Evolutionary conservation across 164 flowering plant genomes (phyloP).

Genomic region (Cinnamomum chago): DNA sequence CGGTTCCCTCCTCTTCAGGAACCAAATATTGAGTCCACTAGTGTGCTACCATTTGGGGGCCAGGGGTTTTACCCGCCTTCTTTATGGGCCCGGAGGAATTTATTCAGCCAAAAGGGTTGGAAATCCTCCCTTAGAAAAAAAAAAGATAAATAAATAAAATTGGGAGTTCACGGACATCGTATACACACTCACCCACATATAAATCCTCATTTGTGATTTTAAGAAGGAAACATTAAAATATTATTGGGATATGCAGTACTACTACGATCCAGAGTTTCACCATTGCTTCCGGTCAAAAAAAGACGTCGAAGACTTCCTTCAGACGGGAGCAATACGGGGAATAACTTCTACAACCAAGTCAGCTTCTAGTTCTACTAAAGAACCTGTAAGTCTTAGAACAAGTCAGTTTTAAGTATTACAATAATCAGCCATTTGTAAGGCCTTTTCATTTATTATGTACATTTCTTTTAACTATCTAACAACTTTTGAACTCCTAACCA

Average conservation of each 20-base stretch:
- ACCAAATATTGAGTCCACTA: too few relatives aligned
- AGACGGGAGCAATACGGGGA: neutral
- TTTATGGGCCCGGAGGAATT: fast-evolving
- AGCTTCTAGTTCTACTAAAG: neutral
- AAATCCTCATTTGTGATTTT: too few relatives aligned
- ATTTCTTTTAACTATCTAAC: neutral
- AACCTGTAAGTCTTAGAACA: neutral
- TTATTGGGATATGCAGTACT: neutral
- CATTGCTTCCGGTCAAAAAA: neutral
- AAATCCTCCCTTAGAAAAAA: too few relatives aligned
- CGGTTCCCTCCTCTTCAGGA: too few relatives aligned
- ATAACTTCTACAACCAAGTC: neutral
- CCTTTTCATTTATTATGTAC: too few relatives aligned
- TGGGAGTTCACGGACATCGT: too few relatives aligned
- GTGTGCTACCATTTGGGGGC: too few relatives aligned
- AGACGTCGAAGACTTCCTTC: neutral
- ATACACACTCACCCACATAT: too few relatives aligned
- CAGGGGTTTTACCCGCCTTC: too few relatives aligned
- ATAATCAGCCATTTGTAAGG: neutral
- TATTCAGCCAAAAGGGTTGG: too few relatives aligned
- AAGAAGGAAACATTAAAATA: neutral
- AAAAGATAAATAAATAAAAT: too few relatives aligned
- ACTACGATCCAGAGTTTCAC: neutral
- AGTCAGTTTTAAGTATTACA: too few relatives aligned
- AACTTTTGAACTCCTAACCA: neutral